These are phyloP conservation scores for Paracamarosporium sp. DNA, from an alignment of 2,329 filamentous ascomycete species.

Conservation along the genomic window DNA sequence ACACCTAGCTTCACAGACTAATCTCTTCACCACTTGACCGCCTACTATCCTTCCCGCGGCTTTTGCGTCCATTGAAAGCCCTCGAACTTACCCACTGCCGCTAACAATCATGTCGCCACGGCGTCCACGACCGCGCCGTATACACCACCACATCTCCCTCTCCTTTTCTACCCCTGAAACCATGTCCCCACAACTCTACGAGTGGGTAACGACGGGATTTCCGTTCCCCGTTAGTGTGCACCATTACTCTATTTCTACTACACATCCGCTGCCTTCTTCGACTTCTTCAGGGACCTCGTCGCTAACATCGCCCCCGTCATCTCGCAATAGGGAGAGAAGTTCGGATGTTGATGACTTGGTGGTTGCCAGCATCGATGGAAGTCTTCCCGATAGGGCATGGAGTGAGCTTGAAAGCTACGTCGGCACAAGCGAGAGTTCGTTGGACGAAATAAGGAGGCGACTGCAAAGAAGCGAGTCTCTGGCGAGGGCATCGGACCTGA, in stretches of 20 bases:
- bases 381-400: neutral
- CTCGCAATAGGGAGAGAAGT: no score
- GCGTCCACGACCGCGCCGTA: neutral
- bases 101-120: neutral
- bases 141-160: neutral
- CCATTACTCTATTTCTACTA: neutral
- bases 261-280: neutral
- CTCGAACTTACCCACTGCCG: neutral
- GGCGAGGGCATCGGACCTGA: neutral
- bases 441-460: neutral
- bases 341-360: neutral
- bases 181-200: neutral
- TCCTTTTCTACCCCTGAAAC: neutral
- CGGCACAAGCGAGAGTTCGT: neutral
- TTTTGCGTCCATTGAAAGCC: no score
- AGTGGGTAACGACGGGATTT: neutral
- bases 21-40: neutral
- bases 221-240: neutral
- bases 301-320: neutral
- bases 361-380: neutral
- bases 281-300: neutral
- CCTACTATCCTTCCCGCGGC: neutral
- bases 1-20: neutral
- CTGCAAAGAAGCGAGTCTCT: neutral
- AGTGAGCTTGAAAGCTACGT: neutral